These are phyloP conservation scores for Rhynchospora tenuis DNA, from an alignment of 176 grass and related monocot species.

Conservation along the genomic window DNA sequence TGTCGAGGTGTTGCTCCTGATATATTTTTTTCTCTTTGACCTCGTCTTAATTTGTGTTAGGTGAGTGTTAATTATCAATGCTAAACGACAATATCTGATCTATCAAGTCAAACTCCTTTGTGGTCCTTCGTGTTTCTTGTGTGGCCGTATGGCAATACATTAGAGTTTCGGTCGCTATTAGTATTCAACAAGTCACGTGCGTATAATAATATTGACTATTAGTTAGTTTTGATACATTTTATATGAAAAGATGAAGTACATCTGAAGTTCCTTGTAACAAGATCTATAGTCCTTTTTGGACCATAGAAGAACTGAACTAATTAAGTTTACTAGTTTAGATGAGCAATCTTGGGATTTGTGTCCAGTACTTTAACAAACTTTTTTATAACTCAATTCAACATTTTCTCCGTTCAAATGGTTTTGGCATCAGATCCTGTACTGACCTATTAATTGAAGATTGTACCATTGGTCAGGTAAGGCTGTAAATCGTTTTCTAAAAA, in stretches of 20 bases:
- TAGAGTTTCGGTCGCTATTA: not conserved
- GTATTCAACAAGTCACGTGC: not conserved
- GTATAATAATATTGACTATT: not conserved
- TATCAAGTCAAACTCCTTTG: not conserved
- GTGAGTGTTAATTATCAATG: not conserved
- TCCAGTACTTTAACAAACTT: not conserved
- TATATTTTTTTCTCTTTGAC: not conserved
- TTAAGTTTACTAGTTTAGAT: not conserved
- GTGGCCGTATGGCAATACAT: not conserved
- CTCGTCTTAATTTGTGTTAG: not conserved
- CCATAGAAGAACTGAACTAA: slow-evolving; percentile 1
- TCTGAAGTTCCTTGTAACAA: not conserved
- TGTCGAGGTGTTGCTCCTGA: not conserved
- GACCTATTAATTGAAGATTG: not conserved
- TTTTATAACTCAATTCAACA: not conserved
- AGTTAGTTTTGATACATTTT: not conserved
- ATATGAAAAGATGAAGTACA: not conserved
- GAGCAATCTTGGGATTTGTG: not conserved
- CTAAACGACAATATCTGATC: not conserved
- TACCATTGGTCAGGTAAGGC: not conserved
- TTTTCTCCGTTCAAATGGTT: not conserved
- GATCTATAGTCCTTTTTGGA: not conserved
- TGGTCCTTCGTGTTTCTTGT: not conserved
- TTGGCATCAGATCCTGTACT: not conserved
- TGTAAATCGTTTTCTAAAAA: too few species aligned